Evolutionary conservation across 306 rosid species (phyloP).

Genomic region (Inga leiocalycina): DNA sequence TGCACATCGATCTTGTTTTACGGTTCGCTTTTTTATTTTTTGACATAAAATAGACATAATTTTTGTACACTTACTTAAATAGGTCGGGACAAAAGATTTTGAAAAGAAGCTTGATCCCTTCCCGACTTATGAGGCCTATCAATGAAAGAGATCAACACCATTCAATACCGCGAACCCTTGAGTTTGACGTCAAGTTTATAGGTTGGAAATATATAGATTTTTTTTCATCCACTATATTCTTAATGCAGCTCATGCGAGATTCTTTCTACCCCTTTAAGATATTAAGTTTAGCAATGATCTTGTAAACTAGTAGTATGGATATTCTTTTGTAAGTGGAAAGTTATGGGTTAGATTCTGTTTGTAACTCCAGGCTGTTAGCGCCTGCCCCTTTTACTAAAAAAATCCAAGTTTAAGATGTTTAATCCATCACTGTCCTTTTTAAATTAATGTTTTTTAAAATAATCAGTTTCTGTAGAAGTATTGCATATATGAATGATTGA

Average conservation of each 20-base stretch:
- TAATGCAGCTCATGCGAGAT: neutral
- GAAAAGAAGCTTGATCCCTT: neutral
- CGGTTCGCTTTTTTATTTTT: neutral
- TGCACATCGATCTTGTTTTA: neutral
- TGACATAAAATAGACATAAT: neutral
- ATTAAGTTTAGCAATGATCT: neutral
- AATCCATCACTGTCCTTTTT: neutral
- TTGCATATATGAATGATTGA: no score
- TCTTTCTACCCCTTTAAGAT: neutral
- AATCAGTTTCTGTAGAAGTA: no score
- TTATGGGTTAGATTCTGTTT: no score
- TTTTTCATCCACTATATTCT: neutral
- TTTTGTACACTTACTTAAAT: neutral
- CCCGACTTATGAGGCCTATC: neutral
- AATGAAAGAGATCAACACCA: neutral
- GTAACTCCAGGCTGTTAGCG: no score
- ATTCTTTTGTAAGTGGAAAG: no score
- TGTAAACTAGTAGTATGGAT: no score
- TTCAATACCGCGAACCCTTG: neutral
- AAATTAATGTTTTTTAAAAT: no score
- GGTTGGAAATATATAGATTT: neutral
- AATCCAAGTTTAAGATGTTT: neutral
- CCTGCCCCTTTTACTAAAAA: no score
- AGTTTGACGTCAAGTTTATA: neutral
- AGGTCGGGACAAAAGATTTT: neutral